phyloP scores from a whole-genome alignment of 2,329 filamentous ascomycete genomes.

The Lachnellula suecica region DNA sequence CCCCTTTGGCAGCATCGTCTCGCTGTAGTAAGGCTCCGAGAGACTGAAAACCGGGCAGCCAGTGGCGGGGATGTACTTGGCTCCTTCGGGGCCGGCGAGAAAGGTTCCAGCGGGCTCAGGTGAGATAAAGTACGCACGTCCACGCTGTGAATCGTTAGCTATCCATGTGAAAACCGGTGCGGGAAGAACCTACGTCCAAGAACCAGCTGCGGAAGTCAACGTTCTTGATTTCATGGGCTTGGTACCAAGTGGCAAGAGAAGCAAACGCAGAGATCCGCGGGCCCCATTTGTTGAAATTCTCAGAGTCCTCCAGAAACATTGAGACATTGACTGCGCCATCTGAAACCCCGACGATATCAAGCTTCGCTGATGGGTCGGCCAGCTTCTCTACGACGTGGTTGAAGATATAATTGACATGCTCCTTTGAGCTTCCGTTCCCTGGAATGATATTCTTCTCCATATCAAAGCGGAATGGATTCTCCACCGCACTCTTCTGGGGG shows the following conservation, averaged over 20 bases:
- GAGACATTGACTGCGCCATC: slow-evolving; percentile 61
- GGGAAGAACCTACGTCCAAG: slow-evolving; percentile 42
- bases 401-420: slow-evolving; percentile 70
- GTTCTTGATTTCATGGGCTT: slow-evolving; percentile 40
- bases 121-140: slow-evolving; percentile 61
- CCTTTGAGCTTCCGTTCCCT: slow-evolving; percentile 52
- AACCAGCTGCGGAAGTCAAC: slow-evolving; percentile 49
- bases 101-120: slow-evolving; percentile 49
- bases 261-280: slow-evolving; percentile 47
- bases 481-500: slow-evolving; percentile 62
- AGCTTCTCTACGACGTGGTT: slow-evolving; percentile 56
- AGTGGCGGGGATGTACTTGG: slow-evolving; percentile 33
- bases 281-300: slow-evolving; percentile 49
- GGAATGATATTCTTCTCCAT: slow-evolving; percentile 59
- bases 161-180: background rate
- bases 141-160: slow-evolving; percentile 43
- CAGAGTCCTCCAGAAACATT: slow-evolving; percentile 55
- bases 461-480: slow-evolving; percentile 52
- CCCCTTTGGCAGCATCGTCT: slow-evolving; percentile 60
- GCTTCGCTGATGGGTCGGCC: slow-evolving; percentile 46
- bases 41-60: slow-evolving; percentile 72
- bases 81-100: slow-evolving; percentile 50
- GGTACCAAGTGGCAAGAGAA: slow-evolving; percentile 47
- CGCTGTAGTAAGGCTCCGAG: slow-evolving; percentile 56
- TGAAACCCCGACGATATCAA: slow-evolving; percentile 73